These are phyloP conservation scores for Cenchrus americanus DNA, from an alignment of 176 grass and related monocot genomes.

Conservation along the genomic window DNA sequence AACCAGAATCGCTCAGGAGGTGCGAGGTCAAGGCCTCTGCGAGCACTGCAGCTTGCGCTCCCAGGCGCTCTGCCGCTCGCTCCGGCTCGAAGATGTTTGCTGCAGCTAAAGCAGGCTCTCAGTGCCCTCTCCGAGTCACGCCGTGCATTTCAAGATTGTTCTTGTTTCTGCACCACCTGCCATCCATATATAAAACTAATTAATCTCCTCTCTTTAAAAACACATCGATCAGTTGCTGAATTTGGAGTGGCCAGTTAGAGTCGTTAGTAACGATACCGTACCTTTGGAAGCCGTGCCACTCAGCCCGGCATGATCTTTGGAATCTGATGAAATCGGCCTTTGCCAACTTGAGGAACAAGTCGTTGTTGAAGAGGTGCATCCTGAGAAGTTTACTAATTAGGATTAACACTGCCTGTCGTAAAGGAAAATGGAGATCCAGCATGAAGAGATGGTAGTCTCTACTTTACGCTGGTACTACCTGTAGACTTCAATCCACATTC, in stretches of 20 bases:
- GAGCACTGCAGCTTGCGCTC: conserved; percentile 31
- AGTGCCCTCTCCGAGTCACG: not conserved
- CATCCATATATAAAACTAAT: no score
- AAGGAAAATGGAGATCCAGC: no score
- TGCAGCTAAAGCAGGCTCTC: conserved; percentile 57
- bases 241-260: not conserved
- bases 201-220: not conserved
- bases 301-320: conserved; percentile 43
- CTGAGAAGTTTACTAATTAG: not conserved
- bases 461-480: not conserved
- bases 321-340: conserved; percentile 59
- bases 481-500: conserved; percentile 46
- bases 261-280: no score
- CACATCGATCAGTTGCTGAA: not conserved
- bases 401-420: no score
- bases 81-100: conserved; percentile 57
- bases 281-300: conserved; percentile 57
- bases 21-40: conserved; percentile 13
- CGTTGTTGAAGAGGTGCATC: conserved; percentile 64
- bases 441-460: no score
- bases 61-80: conserved; percentile 42
- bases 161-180: conserved; percentile 61
- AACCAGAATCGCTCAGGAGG: not conserved
- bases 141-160: conserved; percentile 4
- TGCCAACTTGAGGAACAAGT: conserved; percentile 53